Conservation (phyloP, 2,329 filamentous ascomycete genomes). For the Calonectria pseudoturangicola region DNA sequence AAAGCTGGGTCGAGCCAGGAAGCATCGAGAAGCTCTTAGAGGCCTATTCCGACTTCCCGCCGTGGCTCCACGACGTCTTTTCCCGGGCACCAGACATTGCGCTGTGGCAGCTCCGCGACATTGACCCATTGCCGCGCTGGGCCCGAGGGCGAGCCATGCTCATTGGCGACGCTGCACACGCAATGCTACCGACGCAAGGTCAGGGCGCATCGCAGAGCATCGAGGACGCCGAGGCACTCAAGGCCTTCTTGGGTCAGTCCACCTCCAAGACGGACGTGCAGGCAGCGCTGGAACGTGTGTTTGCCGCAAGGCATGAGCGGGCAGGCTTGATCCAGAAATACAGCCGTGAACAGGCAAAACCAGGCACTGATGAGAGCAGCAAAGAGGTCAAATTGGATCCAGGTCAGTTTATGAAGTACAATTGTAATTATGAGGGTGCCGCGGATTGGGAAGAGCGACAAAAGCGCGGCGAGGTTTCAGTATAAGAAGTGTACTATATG, state of each 20-base stretch:
- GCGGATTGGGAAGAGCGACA: slow-evolving; percentile 48
- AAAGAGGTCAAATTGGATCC: slow-evolving; percentile 48
- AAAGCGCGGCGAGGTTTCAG: slow-evolving; percentile 12
- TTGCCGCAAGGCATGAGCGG: slow-evolving; percentile 41
- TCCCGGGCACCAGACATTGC: slow-evolving; percentile 28
- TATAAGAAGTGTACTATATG: not conserved
- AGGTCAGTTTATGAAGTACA: slow-evolving; percentile 49
- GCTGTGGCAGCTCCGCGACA: slow-evolving; percentile 41
- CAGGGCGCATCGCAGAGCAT: slow-evolving; percentile 42
- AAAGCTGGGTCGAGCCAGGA: slow-evolving; percentile 49
- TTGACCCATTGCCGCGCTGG: slow-evolving; percentile 36
- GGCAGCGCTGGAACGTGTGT: slow-evolving; percentile 31
- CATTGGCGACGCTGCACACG: slow-evolving; percentile 40
- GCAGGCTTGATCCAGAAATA: slow-evolving; percentile 48
- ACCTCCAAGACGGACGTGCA: slow-evolving; percentile 22
- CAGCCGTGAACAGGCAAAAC: slow-evolving; percentile 48
- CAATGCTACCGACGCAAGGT: slow-evolving; percentile 42
- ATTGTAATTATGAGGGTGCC: slow-evolving; percentile 48
- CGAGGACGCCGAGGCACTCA: slow-evolving; percentile 40
- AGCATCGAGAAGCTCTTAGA: slow-evolving; percentile 46
- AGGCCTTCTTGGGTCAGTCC: slow-evolving; percentile 11
- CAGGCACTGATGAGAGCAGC: slow-evolving; percentile 42
- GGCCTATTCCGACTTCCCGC: slow-evolving; percentile 41
- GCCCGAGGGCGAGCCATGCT: slow-evolving; percentile 33
- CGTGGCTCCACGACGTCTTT: slow-evolving; percentile 37